Percentiles rank a stretch among this genome's conserved stretches.
Evolutionary conservation across 768 basidiomycete species (phyloP).

Genomic region (Amanita muscaria): DNA sequence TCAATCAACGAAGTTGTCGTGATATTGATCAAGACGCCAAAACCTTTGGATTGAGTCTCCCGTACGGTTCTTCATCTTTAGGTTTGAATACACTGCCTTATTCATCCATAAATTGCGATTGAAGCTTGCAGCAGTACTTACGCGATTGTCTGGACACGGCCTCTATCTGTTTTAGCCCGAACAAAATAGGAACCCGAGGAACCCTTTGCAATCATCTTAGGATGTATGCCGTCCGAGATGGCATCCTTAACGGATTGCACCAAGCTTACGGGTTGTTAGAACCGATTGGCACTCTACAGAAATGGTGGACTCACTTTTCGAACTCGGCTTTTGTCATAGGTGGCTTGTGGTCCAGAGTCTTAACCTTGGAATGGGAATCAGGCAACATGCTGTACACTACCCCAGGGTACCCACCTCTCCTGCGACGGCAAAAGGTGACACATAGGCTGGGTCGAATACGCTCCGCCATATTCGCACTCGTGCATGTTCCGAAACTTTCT

Average conservation of each 20-base stretch:
- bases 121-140: constrained; percentile 28
- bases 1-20: not conserved
- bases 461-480: constrained; percentile 72
- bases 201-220: constrained; percentile 86
- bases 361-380: constrained; percentile 34
- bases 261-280: constrained; percentile 30
- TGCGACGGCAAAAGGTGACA: constrained; percentile 22
- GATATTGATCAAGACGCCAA: constrained; percentile 1
- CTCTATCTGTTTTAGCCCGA: constrained; percentile 62
- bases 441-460: constrained; percentile 62
- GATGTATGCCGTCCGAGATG: constrained; percentile 72
- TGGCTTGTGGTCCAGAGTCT: constrained; percentile 73
- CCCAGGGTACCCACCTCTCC: constrained; percentile 27
- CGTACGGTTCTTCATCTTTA: constrained; percentile 87
- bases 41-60: constrained; percentile 80
- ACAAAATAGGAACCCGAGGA: constrained; percentile 91
- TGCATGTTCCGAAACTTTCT: constrained; percentile 57
- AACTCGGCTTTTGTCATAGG: constrained; percentile 72
- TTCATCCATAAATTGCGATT: not conserved
- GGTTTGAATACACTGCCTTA: constrained; percentile 76
- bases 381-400: constrained; percentile 7
- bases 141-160: constrained; percentile 73
- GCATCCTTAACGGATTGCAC: constrained; percentile 59
- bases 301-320: constrained; percentile 43
- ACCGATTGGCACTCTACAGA: not conserved